These are phyloP conservation scores for Tulasnella sp. DNA, from an alignment of 768 basidiomycete genomes.

Conservation along the genomic window DNA sequence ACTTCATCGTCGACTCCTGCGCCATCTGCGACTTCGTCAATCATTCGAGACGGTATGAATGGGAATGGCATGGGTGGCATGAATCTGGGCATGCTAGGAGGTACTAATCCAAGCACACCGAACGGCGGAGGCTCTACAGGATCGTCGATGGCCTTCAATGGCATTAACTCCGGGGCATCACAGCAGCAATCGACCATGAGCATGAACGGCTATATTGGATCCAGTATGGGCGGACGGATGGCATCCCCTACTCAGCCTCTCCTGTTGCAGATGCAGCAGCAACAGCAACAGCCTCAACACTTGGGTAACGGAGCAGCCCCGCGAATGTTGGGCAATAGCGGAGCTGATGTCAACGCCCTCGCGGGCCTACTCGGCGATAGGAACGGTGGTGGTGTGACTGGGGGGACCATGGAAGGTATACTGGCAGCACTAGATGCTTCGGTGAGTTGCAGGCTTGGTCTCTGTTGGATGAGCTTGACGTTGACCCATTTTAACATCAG, in stretches of 20 bases:
- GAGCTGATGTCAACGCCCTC: neutral
- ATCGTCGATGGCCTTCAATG: neutral
- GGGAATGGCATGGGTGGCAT: neutral
- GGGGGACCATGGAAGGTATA: constrained; percentile 65
- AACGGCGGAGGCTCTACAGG: neutral
- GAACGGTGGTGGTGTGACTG: constrained; percentile 36
- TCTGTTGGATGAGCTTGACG: constrained; percentile 22
- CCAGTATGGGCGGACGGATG: constrained; percentile 5
- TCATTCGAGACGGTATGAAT: too few species aligned
- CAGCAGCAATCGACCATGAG: neutral
- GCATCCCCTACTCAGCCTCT: constrained; percentile 1
- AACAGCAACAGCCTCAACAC: constrained; percentile 32
- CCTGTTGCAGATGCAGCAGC: constrained; percentile 29
- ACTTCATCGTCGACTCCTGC: too few species aligned
- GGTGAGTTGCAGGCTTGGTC: constrained; percentile 35
- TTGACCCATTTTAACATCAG: constrained; percentile 27
- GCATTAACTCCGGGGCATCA: neutral
- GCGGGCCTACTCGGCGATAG: constrained; percentile 1
- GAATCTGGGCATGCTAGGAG: neutral
- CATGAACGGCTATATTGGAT: neutral
- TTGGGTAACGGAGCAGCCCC: constrained; percentile 28
- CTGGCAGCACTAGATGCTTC: constrained; percentile 71
- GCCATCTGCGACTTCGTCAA: too few species aligned
- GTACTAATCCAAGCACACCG: neutral
- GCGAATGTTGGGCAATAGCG: neutral